Conservation (phyloP, 306 rosid genomes). For the Parietaria judaica region DNA sequence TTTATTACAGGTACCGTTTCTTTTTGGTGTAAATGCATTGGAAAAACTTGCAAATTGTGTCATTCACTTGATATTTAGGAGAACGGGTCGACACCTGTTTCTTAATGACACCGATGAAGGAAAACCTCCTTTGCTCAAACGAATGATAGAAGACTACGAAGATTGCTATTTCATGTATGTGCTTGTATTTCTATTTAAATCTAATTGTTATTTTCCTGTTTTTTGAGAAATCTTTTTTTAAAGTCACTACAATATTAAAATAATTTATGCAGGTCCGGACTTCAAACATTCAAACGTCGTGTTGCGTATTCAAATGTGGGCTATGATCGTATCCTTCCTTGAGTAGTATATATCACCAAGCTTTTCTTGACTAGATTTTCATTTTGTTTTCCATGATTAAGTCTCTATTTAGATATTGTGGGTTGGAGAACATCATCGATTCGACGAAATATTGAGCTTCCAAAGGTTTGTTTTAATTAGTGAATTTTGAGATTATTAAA, state of each 20-base stretch:
- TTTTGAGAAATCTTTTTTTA: constrained; percentile 8
- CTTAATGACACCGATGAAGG: constrained; percentile 72
- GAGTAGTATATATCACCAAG: constrained; percentile 1
- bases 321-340: constrained; percentile 75
- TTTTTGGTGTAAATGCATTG: constrained; percentile 78
- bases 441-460: constrained; percentile 70
- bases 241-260: neutral
- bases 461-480: constrained; percentile 47
- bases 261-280: constrained; percentile 72
- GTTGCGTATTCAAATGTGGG: constrained; percentile 80
- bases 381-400: constrained; percentile 34
- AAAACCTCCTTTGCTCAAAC: constrained; percentile 83
- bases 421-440: constrained; percentile 98
- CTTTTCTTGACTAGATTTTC: constrained; percentile 6
- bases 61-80: constrained; percentile 86
- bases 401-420: constrained; percentile 55
- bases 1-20: constrained; percentile 81
- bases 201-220: neutral
- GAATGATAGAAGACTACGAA: constrained; percentile 69
- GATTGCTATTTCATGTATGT: constrained; percentile 73
- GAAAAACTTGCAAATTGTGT: constrained; percentile 69
- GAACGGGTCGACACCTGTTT: constrained; percentile 97
- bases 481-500: constrained; percentile 9
- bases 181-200: constrained; percentile 11
- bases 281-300: constrained; percentile 64